Conservation (phyloP, 2,329 filamentous ascomycete genomes). For the Nemania abortiva region DNA sequence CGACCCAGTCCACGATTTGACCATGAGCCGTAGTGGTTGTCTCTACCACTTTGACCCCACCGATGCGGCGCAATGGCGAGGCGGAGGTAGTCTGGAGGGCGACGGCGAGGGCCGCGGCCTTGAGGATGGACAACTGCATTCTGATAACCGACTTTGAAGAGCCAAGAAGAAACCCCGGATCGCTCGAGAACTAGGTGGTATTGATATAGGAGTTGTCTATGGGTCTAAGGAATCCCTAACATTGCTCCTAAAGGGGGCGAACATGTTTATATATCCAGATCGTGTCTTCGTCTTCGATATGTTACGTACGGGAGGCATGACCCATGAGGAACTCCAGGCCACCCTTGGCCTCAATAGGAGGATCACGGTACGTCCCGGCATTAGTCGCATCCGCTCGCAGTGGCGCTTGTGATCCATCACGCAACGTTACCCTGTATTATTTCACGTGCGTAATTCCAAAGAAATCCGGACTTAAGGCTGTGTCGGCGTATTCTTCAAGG, state of each 20-base stretch:
- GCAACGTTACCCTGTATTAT: conserved; percentile 27
- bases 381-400: conserved; percentile 5
- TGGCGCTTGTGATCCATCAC: conserved; percentile 30
- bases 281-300: not conserved
- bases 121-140: conserved; percentile 35
- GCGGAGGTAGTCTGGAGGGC: conserved; percentile 29
- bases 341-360: conserved; percentile 29
- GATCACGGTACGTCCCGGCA: conserved; percentile 14
- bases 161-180: conserved; percentile 1
- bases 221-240: not conserved
- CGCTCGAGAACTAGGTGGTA: not conserved
- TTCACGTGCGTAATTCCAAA: not conserved
- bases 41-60: conserved; percentile 22
- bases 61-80: conserved; percentile 24
- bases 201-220: conserved; percentile 6
- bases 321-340: conserved; percentile 20
- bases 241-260: not conserved
- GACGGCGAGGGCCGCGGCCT: conserved; percentile 35
- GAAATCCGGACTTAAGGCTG: conserved; percentile 1
- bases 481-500: conserved; percentile 2
- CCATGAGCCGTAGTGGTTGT: conserved; percentile 36
- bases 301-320: not conserved
- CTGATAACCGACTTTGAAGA: not conserved
- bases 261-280: conserved; percentile 31
- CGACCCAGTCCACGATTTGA: conserved; percentile 36